Evolutionary conservation across 2,329 filamentous ascomycete species (phyloP), one percentile per base, ranked within the genome.

Genomic region (Colletotrichum liaoningense): DNA sequence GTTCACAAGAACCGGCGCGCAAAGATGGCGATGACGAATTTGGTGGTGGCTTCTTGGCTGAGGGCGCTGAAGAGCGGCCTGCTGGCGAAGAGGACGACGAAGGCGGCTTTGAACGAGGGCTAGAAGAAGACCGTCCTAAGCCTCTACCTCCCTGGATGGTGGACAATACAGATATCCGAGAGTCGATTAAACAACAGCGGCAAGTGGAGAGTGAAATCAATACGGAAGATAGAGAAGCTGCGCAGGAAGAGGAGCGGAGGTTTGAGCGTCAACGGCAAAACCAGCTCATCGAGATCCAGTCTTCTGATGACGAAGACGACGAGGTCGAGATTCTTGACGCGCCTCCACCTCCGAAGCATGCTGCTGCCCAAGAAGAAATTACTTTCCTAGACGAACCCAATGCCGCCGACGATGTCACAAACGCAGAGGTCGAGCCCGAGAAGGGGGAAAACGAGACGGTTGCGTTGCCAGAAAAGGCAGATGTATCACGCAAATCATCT

Each of bases 101-200:
- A 49, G 93, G 93, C 26, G 93, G 93, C 0, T 94, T 95, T 77
- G 88, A 93, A 68, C 89, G 86, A 75, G 86, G 87, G 26, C 70
- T 77, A 4, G 79, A 81, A 11, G 79, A 86, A 74, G 80, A 87
- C 80, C 82, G 80, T 4, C 85, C 88, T 1, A 86, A 85, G n/a
- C 92, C 92, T 0, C 79, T 96, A 8, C 94, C 94, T 1, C 94
- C 94, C 0, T 97, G 94, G 94, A 88, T 97, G 78, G 83, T 85
- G 2, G 89, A 91, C 74, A 83, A 91, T 6, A 87, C 88, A 2
- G 93, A 95, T 71, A 91, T 95, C 38, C 87, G 93, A 73, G 88
- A 92, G 63, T 87, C 88, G 30, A 82, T 91, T 73, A 89, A 88
- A 77, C 88, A 90, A 69, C 89, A 91, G 82, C 88, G 83, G 75